phyloP scores from a whole-genome alignment of 306 rosid species.

The Castanopsis chinensis region DNA sequence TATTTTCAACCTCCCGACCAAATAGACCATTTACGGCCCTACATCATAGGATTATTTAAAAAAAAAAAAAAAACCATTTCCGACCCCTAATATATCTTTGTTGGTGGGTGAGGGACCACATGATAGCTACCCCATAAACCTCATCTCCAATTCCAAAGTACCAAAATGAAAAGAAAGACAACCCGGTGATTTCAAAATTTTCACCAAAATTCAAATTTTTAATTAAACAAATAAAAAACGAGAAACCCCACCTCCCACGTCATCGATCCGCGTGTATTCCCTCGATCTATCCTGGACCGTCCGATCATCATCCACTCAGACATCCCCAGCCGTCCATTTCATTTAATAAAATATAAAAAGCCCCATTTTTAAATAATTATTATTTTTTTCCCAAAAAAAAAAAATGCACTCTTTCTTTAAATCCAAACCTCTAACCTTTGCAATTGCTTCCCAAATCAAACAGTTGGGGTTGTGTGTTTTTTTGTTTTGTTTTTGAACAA shows the following conservation, averaged over 20 bases:
- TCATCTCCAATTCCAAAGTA: conserved; percentile 2
- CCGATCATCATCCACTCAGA: conserved; percentile 27
- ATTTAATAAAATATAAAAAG: conserved; percentile 13
- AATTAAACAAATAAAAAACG: neutral
- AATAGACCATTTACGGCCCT: neutral
- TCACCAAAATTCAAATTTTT: neutral
- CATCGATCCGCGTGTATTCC: conserved; percentile 50
- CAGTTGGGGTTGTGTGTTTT: conserved; percentile 11
- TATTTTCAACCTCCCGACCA: no score
- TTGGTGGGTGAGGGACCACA: conserved; percentile 10
- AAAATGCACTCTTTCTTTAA: conserved; percentile 34
- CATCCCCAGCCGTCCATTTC: conserved; percentile 50
- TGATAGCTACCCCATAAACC: neutral
- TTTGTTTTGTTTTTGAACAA: conserved; percentile 5
- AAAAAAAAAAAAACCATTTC: neutral
- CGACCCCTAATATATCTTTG: neutral
- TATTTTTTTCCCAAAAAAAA: neutral
- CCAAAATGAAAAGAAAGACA: conserved; percentile 12
- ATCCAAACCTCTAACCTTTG: conserved; percentile 40
- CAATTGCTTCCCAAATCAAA: conserved; percentile 34
- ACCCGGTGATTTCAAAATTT: neutral
- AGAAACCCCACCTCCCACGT: conserved; percentile 33
- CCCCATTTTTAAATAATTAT: neutral
- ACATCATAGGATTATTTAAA: neutral
- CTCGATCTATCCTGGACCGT: conserved; percentile 11